A percentile compares a stretch with the other conserved stretches of the same genome.
phyloP scores from a whole-genome alignment of 2,329 filamentous ascomycete genomes.

The Fusarium pseudocircinatum region DNA sequence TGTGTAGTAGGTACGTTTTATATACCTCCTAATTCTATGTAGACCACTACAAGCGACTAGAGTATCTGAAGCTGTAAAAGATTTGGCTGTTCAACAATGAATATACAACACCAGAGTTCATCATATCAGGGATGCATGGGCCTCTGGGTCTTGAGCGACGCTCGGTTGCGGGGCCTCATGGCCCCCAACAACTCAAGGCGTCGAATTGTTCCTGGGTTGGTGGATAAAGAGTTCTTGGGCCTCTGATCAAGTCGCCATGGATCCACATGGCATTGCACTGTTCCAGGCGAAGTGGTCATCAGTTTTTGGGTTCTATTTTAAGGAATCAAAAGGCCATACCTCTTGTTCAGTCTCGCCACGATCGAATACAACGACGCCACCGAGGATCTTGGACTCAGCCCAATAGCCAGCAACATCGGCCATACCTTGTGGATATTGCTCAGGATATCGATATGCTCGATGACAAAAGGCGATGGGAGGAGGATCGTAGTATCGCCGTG shows the following conservation, averaged over 20 bases:
- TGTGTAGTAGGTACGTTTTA: no score
- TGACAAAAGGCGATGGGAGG: slow-evolving; percentile 4
- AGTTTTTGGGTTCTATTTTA: fast-evolving
- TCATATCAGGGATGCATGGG: not conserved
- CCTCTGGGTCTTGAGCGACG: not conserved
- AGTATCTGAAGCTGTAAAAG: not conserved
- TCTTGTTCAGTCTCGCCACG: slow-evolving; percentile 16
- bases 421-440: slow-evolving; percentile 14
- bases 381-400: slow-evolving; percentile 22
- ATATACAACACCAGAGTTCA: not conserved
- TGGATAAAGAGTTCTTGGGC: slow-evolving; percentile 13
- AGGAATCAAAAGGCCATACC: not conserved
- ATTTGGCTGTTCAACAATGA: not conserved
- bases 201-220: slow-evolving; percentile 15
- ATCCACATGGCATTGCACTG: slow-evolving; percentile 25
- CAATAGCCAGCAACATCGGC: slow-evolving; percentile 19
- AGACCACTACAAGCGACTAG: not conserved
- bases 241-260: not conserved
- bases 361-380: slow-evolving; percentile 12
- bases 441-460: not conserved
- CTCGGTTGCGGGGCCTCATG: not conserved
- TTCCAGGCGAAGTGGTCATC: no score
- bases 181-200: not conserved
- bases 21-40: not conserved
- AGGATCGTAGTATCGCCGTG: not conserved